Evolutionary conservation across 768 basidiomycete species (phyloP).

Genomic region (Suillus hirtellus): DNA sequence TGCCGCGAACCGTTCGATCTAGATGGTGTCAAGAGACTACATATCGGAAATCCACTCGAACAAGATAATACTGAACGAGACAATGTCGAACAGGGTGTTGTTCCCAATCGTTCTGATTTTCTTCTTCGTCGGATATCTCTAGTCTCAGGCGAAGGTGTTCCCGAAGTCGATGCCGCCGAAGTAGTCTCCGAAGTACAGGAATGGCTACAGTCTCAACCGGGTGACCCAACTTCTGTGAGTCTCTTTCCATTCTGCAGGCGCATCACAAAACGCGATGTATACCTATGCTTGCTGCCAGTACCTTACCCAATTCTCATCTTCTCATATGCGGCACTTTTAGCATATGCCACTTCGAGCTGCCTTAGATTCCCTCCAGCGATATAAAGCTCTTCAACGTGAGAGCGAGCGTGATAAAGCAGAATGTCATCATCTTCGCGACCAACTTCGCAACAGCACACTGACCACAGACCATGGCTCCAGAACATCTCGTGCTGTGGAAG

Average conservation of each 20-base stretch:
- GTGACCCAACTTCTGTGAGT: conserved; percentile 40
- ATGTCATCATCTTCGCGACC: conserved; percentile 32
- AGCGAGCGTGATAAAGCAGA: conserved; percentile 32
- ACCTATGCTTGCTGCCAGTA: not conserved
- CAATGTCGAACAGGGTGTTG: conserved; percentile 38
- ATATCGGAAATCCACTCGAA: conserved; percentile 49
- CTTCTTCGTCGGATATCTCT: conserved; percentile 37
- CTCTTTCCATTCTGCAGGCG: conserved; percentile 5
- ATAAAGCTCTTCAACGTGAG: conserved; percentile 38
- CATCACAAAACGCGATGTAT: not conserved
- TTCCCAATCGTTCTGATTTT: conserved; percentile 40
- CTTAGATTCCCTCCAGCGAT: conserved; percentile 38
- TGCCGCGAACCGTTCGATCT: conserved; percentile 61
- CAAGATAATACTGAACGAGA: conserved; percentile 31
- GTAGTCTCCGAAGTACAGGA: conserved; percentile 48
- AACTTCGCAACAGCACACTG: conserved; percentile 31
- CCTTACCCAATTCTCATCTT: conserved; percentile 2
- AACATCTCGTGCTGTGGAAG: conserved; percentile 37
- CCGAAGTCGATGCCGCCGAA: conserved; percentile 35
- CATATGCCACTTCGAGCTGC: conserved; percentile 31
- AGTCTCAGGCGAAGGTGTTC: conserved; percentile 33
- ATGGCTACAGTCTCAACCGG: conserved; percentile 48
- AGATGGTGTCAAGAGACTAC: conserved; percentile 61
- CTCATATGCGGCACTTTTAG: conserved; percentile 30
- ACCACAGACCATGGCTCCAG: conserved; percentile 34